These are phyloP conservation scores for Colletotrichum noveboracense DNA, from an alignment of 2,329 filamentous ascomycete species.

Conservation along the genomic window DNA sequence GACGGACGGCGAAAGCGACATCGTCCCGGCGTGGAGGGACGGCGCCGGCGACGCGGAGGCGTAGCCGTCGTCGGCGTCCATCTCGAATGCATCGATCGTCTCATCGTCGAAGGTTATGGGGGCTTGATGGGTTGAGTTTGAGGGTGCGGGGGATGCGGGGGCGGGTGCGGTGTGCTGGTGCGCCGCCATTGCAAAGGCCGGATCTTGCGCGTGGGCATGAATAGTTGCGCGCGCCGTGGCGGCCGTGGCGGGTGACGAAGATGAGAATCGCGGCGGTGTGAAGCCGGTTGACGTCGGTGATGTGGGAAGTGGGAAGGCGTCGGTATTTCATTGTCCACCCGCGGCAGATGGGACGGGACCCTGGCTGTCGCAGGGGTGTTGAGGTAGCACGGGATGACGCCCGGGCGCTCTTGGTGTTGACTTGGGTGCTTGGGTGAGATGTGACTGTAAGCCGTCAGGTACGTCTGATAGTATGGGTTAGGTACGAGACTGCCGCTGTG, in stretches of 20 bases:
- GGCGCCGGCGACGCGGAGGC: constrained; percentile 23
- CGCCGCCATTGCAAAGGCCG: not conserved
- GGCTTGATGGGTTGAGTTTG: not conserved
- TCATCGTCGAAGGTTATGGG: not conserved
- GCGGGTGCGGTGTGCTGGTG: not conserved
- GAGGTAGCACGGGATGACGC: not conserved
- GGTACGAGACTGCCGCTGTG: fast-evolving
- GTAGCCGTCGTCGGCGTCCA: constrained; percentile 12
- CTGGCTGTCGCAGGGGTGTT: not conserved
- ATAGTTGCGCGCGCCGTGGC: not conserved
- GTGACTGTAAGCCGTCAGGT: not conserved
- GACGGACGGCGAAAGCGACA: constrained; percentile 38
- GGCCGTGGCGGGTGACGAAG: fast-evolving
- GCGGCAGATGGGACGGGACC: not conserved
- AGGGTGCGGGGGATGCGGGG: not conserved
- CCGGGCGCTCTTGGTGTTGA: not conserved
- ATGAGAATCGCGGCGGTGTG: not conserved
- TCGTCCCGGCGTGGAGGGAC: constrained; percentile 22
- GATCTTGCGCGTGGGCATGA: not conserved
- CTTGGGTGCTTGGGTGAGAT: not conserved
- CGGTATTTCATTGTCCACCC: not conserved
- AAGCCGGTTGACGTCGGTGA: not conserved
- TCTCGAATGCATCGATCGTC: not conserved
- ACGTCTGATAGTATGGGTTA: not conserved
- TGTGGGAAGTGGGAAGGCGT: not conserved